Evolutionary conservation across 2,329 filamentous ascomycete genomes (phyloP).

Genomic region (Massarina eburnea): DNA sequence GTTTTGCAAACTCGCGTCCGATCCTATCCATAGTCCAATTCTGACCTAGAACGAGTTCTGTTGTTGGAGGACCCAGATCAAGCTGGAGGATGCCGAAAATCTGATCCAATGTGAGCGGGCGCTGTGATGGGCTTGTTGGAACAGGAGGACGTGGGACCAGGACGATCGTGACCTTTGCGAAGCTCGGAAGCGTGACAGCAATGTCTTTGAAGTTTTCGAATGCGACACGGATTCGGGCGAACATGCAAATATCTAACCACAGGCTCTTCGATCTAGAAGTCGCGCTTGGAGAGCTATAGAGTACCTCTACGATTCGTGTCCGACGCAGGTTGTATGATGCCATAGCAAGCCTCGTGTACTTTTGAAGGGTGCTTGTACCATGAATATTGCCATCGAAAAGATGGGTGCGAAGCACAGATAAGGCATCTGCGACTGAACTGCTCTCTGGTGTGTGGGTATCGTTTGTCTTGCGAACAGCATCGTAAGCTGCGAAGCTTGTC

Average conservation of each 20-base stretch:
- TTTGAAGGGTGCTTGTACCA: conserved; percentile 7
- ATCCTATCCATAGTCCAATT: conserved; percentile 14
- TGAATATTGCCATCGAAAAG: conserved; percentile 11
- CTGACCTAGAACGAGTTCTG: conserved; percentile 12
- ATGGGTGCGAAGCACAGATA: conserved; percentile 12
- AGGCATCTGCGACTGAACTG: conserved; percentile 7
- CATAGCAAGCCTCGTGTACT: conserved; percentile 10
- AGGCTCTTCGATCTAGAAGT: conserved; percentile 19
- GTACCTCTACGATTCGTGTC: conserved; percentile 15
- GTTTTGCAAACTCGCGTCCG: conserved; percentile 20
- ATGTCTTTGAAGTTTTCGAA: conserved; percentile 23
- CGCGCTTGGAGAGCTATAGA: conserved; percentile 17
- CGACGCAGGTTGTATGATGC: conserved; percentile 16
- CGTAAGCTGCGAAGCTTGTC: conserved; percentile 19
- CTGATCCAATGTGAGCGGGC: conserved; percentile 15
- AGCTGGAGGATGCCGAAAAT: conserved; percentile 15
- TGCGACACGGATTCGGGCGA: conserved; percentile 22
- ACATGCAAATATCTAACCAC: conserved; percentile 21
- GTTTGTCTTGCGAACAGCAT: conserved; percentile 2
- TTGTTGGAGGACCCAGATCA: conserved; percentile 5
- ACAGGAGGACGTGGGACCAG: conserved; percentile 9
- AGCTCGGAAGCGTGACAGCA: conserved; percentile 19
- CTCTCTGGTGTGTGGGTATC: background rate
- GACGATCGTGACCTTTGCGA: conserved; percentile 16
- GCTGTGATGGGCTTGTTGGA: conserved; percentile 10